These are phyloP conservation scores for Heritiera fomes DNA, from an alignment of 345 rosid species.

Conservation along the genomic window DNA sequence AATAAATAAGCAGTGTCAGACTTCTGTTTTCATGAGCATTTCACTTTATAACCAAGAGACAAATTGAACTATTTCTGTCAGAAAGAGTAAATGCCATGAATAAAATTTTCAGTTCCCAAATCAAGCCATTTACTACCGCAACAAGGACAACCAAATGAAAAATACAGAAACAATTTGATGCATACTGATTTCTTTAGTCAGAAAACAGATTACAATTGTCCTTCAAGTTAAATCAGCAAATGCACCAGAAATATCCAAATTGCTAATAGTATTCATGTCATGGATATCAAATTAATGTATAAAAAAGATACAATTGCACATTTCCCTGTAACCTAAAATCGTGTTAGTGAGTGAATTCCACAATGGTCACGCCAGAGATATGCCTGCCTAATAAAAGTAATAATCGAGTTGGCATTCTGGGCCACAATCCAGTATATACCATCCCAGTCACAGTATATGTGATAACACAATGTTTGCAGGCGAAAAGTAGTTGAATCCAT, in stretches of 20 bases:
- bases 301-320: neutral
- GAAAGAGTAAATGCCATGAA: conserved; percentile 15
- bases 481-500: neutral
- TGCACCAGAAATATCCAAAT: conserved; percentile 12
- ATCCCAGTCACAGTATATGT: neutral
- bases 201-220: conserved; percentile 3
- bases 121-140: conserved; percentile 17
- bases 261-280: conserved; percentile 12
- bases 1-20: conserved; percentile 20
- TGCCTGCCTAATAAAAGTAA: neutral
- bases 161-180: conserved; percentile 1
- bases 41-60: conserved; percentile 15
- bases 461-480: neutral
- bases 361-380: neutral
- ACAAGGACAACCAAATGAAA: conserved; percentile 11
- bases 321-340: neutral
- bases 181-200: neutral
- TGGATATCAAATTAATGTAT: conserved; percentile 8
- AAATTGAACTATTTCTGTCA: conserved; percentile 5
- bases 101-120: neutral
- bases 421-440: neutral
- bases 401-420: neutral
- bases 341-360: neutral
- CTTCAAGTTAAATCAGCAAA: conserved; percentile 19
- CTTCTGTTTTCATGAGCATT: conserved; percentile 11